Conservation (phyloP, 768 basidiomycete genomes). For the Trametes meyenii region DNA sequence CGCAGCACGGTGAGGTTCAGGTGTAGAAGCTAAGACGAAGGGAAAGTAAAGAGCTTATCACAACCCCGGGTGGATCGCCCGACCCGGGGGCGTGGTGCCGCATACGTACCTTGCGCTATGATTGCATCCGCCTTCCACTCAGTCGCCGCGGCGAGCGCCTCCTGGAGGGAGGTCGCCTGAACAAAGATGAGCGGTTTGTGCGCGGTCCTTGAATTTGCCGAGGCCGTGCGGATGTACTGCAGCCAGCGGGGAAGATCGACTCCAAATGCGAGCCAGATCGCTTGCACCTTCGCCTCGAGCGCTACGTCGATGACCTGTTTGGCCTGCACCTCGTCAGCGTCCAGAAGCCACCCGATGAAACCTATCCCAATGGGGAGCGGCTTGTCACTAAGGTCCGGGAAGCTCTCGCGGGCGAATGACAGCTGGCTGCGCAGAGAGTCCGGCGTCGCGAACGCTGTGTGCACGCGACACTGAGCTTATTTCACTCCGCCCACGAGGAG, state of each 20-base stretch:
- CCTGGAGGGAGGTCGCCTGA: constrained; percentile 61
- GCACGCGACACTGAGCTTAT: constrained; percentile 12
- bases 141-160: constrained; percentile 60
- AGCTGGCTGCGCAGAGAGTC: constrained; percentile 55
- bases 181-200: constrained; percentile 61
- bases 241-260: constrained; percentile 62
- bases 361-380: constrained; percentile 70
- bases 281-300: constrained; percentile 58
- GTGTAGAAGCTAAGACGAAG: neutral
- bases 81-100: neutral
- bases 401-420: constrained; percentile 47
- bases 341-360: constrained; percentile 72
- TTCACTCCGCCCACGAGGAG: neutral
- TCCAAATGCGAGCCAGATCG: constrained; percentile 80
- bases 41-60: constrained; percentile 5
- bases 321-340: constrained; percentile 45
- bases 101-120: constrained; percentile 69
- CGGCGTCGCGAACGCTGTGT: constrained; percentile 49
- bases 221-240: constrained; percentile 56
- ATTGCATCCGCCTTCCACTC: constrained; percentile 76
- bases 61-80: constrained; percentile 6
- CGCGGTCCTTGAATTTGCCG: constrained; percentile 42
- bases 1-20: neutral
- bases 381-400: constrained; percentile 25
- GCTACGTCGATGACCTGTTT: constrained; percentile 49